Conservation (phyloP, 208 protist species). For the Willaertia magna region DNA sequence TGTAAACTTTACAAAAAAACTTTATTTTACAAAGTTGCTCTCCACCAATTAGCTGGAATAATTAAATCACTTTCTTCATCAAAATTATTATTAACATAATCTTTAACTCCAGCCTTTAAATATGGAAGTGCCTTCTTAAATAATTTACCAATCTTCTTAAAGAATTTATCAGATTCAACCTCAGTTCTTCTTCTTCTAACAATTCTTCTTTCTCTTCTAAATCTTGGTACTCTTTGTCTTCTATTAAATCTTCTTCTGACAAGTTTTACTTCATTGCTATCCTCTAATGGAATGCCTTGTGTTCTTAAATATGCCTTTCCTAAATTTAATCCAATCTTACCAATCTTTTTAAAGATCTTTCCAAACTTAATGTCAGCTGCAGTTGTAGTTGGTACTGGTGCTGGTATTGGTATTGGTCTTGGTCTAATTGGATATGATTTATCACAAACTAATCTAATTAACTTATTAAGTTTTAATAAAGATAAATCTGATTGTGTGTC, state of each 20-base stretch:
- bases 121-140: neutral
- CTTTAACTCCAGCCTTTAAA: neutral
- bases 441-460: neutral
- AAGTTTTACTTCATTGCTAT: too few relatives aligned
- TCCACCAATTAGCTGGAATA: too few relatives aligned
- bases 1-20: too few relatives aligned
- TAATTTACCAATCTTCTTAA: neutral
- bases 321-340: neutral
- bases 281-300: neutral
- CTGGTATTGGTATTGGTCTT: too few relatives aligned
- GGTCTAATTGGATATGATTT: too few relatives aligned
- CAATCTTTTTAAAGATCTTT: neutral
- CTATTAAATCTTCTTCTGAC: too few relatives aligned
- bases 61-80: neutral
- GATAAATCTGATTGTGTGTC: neutral
- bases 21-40: too few relatives aligned
- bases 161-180: neutral
- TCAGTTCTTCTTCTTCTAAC: neutral
- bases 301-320: neutral
- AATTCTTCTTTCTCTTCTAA: neutral
- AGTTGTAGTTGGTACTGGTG: neutral
- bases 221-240: too few relatives aligned
- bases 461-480: neutral
- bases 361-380: neutral
- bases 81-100: neutral